Evolutionary conservation across 352 stramenopile species (phyloP), one percentile per base, ranked within the genome.

Genomic region (Phytophthora ramorum): DNA sequence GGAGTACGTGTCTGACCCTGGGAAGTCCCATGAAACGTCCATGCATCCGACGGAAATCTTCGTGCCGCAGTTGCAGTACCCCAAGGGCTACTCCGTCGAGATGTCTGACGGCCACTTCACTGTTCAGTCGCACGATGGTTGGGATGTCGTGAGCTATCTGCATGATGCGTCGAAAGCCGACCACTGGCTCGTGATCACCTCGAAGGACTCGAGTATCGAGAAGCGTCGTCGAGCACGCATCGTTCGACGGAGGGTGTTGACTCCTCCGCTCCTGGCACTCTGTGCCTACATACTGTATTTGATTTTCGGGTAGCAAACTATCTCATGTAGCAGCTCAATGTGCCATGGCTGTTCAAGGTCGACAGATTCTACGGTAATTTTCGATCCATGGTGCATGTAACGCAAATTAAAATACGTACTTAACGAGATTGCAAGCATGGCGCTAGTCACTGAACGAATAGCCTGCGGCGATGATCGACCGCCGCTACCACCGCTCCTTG

Each of bases 401-500:
- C n/a, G n/a, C n/a, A n/a, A 63, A 55, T n/a, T 49, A 30, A 45
- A 56, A 67, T 40, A n/a, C 34, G 34, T 40, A 40, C 34, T 40
- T 40, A 40, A 16, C 34, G 3, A 9, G 3, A n/a, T 16, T 32
- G 26, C 32, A 37, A 13, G 12, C 8, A 9, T 37, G 9, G 6
- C 34, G 14, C 34, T 32, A 0, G 34, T 40, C 38, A 45, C 16
- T 45, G 4, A 43, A 28, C 17, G 17, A 50, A 37, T 7, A 48
- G 44, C 43, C 22, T 65, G 63, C 22, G 62, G 58, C 17, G 47
- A 96, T 96, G 87, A 93, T 96, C 44, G 85, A 95, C 66, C 87
- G 87, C 73, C 85, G 86, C 65, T 95, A 90, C 63, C 84, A 94
- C 62, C 81, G 86, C 44, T 89, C 89, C 41, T 66, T 96, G 71